Conservation (phyloP, 2,329 filamentous ascomycete species). For the Plenodomus lindquistii region DNA sequence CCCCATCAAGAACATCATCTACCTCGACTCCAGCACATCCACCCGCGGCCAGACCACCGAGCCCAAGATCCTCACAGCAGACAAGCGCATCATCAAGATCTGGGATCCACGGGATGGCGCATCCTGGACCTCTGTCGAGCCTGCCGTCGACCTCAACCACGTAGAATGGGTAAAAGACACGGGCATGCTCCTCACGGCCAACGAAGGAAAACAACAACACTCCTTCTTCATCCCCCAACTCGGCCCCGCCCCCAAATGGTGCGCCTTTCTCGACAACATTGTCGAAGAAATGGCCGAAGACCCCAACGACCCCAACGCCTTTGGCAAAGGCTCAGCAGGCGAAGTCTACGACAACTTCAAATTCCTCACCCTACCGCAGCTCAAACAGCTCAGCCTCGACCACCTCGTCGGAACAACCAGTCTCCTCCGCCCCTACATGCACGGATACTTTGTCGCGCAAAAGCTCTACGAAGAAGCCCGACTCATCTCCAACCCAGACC, state of each 20-base stretch:
- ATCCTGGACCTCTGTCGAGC: constrained; percentile 95
- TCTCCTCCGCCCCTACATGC: constrained; percentile 93
- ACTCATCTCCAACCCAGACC: constrained; percentile 89
- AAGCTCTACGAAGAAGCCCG: constrained; percentile 94
- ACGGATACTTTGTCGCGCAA: constrained; percentile 96
- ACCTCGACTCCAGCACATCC: constrained; percentile 67
- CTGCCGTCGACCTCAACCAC: constrained; percentile 90
- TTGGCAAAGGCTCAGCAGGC: constrained; percentile 60
- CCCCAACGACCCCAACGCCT: constrained; percentile 64
- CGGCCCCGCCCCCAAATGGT: constrained; percentile 93
- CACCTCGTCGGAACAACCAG: constrained; percentile 91
- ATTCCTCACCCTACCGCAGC: constrained; percentile 86
- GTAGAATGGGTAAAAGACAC: constrained; percentile 91
- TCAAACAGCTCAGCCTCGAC: constrained; percentile 81
- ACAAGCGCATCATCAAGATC: constrained; percentile 96
- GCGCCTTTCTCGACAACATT: constrained; percentile 93
- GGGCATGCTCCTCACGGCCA: constrained; percentile 95
- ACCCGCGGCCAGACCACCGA: constrained; percentile 67
- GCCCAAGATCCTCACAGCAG: constrained; percentile 82
- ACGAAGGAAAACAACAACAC: constrained; percentile 94
- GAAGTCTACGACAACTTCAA: constrained; percentile 99
- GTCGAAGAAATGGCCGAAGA: constrained; percentile 98
- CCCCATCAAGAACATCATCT: constrained; percentile 81
- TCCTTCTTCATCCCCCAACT: constrained; percentile 94
- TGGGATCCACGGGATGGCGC: constrained; percentile 84